Evolutionary conservation across 208 protist species (phyloP), one percentile per base, ranked within the genome.

Genomic region (Wallacemonas sp.): DNA sequence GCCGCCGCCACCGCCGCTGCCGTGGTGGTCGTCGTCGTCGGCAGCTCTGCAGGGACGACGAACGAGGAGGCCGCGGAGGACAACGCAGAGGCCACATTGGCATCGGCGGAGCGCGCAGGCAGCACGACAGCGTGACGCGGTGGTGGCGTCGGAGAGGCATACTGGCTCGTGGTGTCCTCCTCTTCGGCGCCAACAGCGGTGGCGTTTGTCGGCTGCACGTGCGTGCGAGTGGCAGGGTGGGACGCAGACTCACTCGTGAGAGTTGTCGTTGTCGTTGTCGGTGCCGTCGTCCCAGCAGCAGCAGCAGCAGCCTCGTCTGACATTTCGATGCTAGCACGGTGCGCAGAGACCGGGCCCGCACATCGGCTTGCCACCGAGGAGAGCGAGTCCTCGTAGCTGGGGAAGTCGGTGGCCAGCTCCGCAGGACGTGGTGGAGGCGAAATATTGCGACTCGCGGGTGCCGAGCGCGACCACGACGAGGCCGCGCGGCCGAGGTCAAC

Each of bases 121-220:
- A 88, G 70, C 54, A 88, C 74, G 54, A 88, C 81, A 31, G 81
- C 77, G 1, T 68, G 73, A 6, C 81, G 81, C 12, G 77, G 81
- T 15, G 77, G 81, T 19, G 81, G 81, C 8, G 77, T 88, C 0
- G 72, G 45, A 1, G 71, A 72, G 4, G 64, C 53, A 31, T 58
- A 39, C 31, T 9, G 26, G 28, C 47, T 55, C 5, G 11, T 19
- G 6, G 47, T n/a, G 24, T 55, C 47, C 9, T 22, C 9, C 17
- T 22, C 44, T 19, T 14, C 17, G 9, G n/a, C n/a, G n/a, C n/a
- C n/a, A n/a, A n/a, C n/a, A n/a, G n/a, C n/a, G n/a, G n/a, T n/a
- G n/a, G n/a, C n/a, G n/a, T n/a, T n/a, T n/a, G n/a, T n/a, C n/a
- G n/a, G n/a, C n/a, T n/a, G n/a, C n/a, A n/a, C n/a, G n/a, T n/a